Evolutionary conservation across 2,329 filamentous ascomycete genomes (phyloP), one percentile per base, ranked within the genome.

Genomic region (Diplodia corticola): DNA sequence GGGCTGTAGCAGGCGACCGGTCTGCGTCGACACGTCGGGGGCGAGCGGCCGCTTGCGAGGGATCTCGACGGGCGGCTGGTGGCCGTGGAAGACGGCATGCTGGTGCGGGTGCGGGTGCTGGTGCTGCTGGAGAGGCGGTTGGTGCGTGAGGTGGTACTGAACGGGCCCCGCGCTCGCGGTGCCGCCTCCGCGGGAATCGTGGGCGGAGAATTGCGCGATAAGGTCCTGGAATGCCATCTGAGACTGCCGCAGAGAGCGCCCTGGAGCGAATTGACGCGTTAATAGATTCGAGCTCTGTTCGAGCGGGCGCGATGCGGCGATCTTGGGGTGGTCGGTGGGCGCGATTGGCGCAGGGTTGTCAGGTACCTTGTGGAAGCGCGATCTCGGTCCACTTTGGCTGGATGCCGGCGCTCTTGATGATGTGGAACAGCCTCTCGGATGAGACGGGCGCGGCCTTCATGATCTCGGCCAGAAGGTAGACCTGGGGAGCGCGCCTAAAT

Each of bases 401-500:
- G 68, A 82, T 75, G 69, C 78, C 77, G 67, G 73, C 70, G 63
- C 81, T 78, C 68, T 77, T 75, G 69, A 84, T 77, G 69, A 82
- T 73, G 65, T 78, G 73, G 69, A 81, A 77, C 65, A 83, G 75
- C 51, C 77, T 73, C 68, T 78, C 75, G 55, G 80, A 78, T 49
- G 79, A 75, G 65, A 83, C 75, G 50, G 77, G 74, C 66, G 79
- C 78, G 49, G 76, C 77, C 72, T 83, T 85, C 70, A 85, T 76
- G 69, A 83, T 80, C 72, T 85, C 83, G 70, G 83, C 80, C 69
- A 85, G 78, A 66, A 85, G 73, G 71, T 80, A 80, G 67, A 77
- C 71, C 74, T 72, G 67, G 71, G 64, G 35, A 35, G 46, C 20
- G 63, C 53, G 33, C 24, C 15, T 46, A 33, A 46, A 49, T 61